Evolutionary conservation across 306 rosid genomes (phyloP), one percentile per base, ranked within the genome.

Genomic region (Vigna angularis): DNA sequence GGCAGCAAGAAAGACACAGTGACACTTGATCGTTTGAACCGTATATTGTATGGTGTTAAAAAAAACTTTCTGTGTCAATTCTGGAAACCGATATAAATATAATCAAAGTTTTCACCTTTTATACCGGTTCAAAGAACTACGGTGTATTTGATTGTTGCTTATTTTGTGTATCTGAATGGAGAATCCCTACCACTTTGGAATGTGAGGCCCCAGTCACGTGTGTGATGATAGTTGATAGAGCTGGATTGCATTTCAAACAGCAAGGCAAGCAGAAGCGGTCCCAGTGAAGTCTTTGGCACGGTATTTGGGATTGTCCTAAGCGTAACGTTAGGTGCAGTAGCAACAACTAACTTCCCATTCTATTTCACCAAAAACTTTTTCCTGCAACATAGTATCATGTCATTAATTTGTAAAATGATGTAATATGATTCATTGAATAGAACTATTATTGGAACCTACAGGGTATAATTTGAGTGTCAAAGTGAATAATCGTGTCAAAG

Each of bases 131-230:
- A 30, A 20, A 20, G 0, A 30, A 30, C 0, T 26, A 26, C 3
- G 0, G 61, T 24, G 16, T 20, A 65, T 28, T 34, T 44, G 42
- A 76, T 47, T 49, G 6, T 64, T 34, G 9, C 32, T 28, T n/a
- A 24, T 3, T 53, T 14, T 5, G 16, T 14, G 18, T 55, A 51
- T 48, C 36, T 38, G 0, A 18, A 75, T 10, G 10, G 47, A 49
- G 7, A 73, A 66, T 28, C 15, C 72, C 42, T 44, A 73, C 73
- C 61, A 73, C 16, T 64, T 32, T 57, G n/a, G 26, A 45, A 26
- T 9, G 11, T 50, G 16, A 79, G 90, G 85, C 72, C 83, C 86
- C 85, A 83, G 82, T 76, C 91, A 88, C 88, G 87, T 85, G 87
- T 85, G 89, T 58, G 66, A 64, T 66, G 81, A 44, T 66, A 66